Conservation (phyloP, 352 stramenopile species). For the Globisporangium acanthophoron region DNA sequence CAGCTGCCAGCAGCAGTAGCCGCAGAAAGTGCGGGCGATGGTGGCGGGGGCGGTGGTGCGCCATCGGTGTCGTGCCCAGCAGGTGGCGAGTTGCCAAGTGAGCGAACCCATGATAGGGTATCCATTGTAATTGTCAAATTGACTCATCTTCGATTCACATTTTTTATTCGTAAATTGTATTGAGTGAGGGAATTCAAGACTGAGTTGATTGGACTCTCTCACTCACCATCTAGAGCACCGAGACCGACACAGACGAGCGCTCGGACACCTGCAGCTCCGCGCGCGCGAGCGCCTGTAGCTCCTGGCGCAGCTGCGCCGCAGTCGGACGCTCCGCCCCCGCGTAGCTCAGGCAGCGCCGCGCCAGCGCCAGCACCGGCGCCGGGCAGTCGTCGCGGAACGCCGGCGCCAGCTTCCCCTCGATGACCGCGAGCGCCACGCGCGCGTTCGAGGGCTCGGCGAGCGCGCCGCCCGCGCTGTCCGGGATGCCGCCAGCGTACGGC, state of each 20-base stretch:
- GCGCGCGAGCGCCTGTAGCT: conserved; percentile 9
- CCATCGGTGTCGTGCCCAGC: background rate
- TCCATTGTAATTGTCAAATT: too few relatives aligned
- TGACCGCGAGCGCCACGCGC: conserved; percentile 35
- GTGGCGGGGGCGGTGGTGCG: background rate
- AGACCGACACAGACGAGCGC: background rate
- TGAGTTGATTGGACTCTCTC: background rate
- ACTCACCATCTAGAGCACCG: conserved; percentile 1
- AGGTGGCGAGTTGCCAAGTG: background rate
- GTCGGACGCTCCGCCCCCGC: background rate
- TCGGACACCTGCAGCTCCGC: background rate
- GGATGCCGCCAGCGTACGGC: conserved; percentile 29
- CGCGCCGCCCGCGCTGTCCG: conserved; percentile 3
- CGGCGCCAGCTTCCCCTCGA: conserved; percentile 29
- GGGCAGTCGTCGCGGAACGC: conserved; percentile 35
- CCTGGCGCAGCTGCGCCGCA: conserved; percentile 3
- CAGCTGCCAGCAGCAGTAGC: background rate
- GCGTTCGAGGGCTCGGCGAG: conserved; percentile 27
- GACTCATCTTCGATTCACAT: background rate
- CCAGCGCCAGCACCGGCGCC: conserved; percentile 22
- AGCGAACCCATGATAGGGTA: background rate
- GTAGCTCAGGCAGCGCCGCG: conserved; percentile 16
- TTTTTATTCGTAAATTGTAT: background rate
- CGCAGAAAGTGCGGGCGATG: background rate
- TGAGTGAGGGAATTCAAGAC: background rate